These are phyloP conservation scores for Rhizopus delemar DNA, from an alignment of 371 early-diverging fungal species.

Conservation along the genomic window DNA sequence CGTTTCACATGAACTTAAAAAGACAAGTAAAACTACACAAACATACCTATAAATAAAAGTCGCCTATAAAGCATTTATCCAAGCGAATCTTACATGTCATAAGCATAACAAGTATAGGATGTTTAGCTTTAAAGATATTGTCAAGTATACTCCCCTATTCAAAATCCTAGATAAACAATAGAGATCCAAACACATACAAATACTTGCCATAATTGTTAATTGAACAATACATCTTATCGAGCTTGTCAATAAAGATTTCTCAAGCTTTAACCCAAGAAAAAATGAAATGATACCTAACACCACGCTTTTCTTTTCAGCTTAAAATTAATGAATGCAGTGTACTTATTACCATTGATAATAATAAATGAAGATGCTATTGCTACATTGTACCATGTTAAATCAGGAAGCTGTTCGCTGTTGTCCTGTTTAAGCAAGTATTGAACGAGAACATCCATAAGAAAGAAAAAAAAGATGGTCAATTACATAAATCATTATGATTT, in stretches of 20 bases:
- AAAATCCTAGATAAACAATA: too few species aligned
- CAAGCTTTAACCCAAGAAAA: constrained; percentile 60
- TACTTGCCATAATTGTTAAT: constrained; percentile 62
- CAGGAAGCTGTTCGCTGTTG: constrained; percentile 11
- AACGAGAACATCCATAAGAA: neutral
- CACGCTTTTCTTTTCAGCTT: neutral
- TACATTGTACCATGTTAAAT: constrained; percentile 40
- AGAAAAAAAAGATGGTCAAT: neutral
- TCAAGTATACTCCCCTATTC: constrained; percentile 61
- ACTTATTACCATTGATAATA: constrained; percentile 38
- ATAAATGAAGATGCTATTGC: constrained; percentile 50
- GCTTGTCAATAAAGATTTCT: constrained; percentile 61
- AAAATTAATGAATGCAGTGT: neutral
- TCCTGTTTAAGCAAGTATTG: constrained; percentile 1
- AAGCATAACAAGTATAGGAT: constrained; percentile 53
- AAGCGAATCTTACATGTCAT: constrained; percentile 55
- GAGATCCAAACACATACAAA: too few species aligned
- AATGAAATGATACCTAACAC: constrained; percentile 58
- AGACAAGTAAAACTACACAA: constrained; percentile 42
- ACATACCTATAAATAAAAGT: neutral
- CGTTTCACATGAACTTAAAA: constrained; percentile 58
- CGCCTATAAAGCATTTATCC: neutral
- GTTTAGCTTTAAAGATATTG: constrained; percentile 63
- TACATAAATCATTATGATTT: too few species aligned
- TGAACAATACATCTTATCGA: constrained; percentile 65